Conservation (phyloP, 352 stramenopile species). For the Globisporangium parvum region DNA sequence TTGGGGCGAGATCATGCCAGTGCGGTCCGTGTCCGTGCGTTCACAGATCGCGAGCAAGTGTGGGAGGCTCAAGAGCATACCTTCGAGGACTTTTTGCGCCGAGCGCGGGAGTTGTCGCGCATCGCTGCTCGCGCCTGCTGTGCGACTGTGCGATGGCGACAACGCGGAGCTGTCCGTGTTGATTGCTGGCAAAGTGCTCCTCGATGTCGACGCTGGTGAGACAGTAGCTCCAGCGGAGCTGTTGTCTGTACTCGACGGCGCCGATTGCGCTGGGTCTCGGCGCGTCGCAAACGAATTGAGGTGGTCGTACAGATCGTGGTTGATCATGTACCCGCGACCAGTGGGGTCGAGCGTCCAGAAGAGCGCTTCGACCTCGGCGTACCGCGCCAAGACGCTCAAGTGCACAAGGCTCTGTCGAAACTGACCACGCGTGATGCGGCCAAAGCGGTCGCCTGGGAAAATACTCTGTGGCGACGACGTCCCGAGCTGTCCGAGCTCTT, state of each 20-base stretch:
- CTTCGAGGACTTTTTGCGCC: constrained; percentile 69
- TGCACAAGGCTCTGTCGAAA: constrained; percentile 71
- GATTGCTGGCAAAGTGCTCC: constrained; percentile 26
- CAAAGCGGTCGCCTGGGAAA: constrained; percentile 69
- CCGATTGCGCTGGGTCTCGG: background rate
- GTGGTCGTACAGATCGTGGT: constrained; percentile 62
- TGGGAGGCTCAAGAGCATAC: constrained; percentile 45
- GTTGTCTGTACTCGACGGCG: background rate
- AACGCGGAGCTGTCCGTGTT: constrained; percentile 11
- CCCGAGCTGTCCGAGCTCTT: constrained; percentile 51
- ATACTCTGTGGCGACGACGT: constrained; percentile 44
- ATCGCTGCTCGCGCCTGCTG: background rate
- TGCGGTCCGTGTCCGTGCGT: constrained; percentile 34
- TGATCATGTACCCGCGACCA: constrained; percentile 50
- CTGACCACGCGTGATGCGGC: constrained; percentile 60
- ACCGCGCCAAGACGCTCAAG: constrained; percentile 48
- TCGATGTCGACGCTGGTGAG: constrained; percentile 2
- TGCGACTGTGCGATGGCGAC: background rate
- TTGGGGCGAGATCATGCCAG: constrained; percentile 28
- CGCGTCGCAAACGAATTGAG: constrained; percentile 26
- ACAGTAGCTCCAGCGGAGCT: background rate
- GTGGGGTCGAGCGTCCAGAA: constrained; percentile 73
- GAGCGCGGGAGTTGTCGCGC: constrained; percentile 22
- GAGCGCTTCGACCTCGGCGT: constrained; percentile 62
- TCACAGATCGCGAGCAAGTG: constrained; percentile 42